Evolutionary conservation across 2,329 filamentous ascomycete genomes (phyloP).

Genomic region (Pseudocercospora musae): DNA sequence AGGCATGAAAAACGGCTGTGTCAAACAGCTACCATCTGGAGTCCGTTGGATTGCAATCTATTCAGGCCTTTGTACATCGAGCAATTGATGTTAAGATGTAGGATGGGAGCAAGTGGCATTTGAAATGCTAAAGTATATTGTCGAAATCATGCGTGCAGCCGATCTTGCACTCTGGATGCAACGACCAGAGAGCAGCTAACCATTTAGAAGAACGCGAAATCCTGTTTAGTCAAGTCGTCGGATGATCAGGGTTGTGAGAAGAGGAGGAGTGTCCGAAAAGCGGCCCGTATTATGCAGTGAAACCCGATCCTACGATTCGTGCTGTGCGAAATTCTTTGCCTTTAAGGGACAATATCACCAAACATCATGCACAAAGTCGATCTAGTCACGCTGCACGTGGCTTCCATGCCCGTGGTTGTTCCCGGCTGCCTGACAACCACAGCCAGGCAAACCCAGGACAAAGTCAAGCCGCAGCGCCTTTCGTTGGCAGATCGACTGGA

Average conservation of each 20-base stretch:
- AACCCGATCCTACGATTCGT: neutral
- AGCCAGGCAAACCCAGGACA: conserved; percentile 8
- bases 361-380: neutral
- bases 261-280: neutral
- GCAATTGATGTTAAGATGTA: neutral
- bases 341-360: neutral
- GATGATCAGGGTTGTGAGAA: neutral
- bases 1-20: neutral
- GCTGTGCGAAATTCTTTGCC: neutral
- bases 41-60: neutral
- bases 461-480: neutral
- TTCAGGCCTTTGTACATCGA: neutral
- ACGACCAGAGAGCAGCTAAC: neutral
- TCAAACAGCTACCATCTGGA: neutral
- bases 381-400: neutral
- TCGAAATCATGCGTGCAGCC: neutral
- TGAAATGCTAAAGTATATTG: conserved; percentile 1
- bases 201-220: neutral
- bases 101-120: neutral
- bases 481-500: neutral
- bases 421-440: conserved; percentile 4
- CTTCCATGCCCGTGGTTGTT: neutral
- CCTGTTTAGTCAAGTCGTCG: neutral
- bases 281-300: neutral
- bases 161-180: neutral